Evolutionary conservation across 768 basidiomycete species (phyloP), one percentile per base, ranked within the genome.

Genomic region (Tephrocybe sp.): DNA sequence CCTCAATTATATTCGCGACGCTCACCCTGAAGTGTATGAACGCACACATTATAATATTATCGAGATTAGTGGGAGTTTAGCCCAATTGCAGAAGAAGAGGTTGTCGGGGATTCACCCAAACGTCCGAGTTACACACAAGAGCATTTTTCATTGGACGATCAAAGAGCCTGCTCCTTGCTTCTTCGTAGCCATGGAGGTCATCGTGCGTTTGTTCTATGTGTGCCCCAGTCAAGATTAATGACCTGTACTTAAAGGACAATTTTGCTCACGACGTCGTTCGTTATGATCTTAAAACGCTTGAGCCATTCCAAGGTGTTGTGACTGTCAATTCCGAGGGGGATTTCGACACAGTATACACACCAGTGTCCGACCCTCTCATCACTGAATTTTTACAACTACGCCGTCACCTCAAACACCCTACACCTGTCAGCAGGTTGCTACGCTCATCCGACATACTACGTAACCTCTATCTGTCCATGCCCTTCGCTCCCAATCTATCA

Each of bases 251-350:
- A 4, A 46, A 92, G 88, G 95, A 98, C 68, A 99, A 99, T 66
- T 95, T 97, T 59, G 87, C 93, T 1, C 95, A 98, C 63, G 97
- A 99, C 62, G 77, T 95, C 59, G 78, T 99, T 34, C 88, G 95
- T 27, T 98, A 97, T 61, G 87, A 94, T 62, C 69, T 88, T 38
- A 70, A 76, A 22, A 90, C 88, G 2, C 74, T 92, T 51, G 72
- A 84, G 57, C 94, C 97, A 0, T 82, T 87, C 41, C 94, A 99
- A 64, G 90, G 84, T 19, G 57, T 91, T 12, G 84, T 98, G 15
- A 79, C 86, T 11, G 75, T 97, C 55, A 86, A 91, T 67, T 72
- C 77, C 13, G 69, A 80, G 1, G 92, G 93, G 50, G 91, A 97
- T 57, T 97, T 92, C 60, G 74, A 83, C 52, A 84, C 83, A 42